These are phyloP conservation scores for Podosphaera xanthii DNA, from an alignment of 2,329 filamentous ascomycete species.

Conservation along the genomic window DNA sequence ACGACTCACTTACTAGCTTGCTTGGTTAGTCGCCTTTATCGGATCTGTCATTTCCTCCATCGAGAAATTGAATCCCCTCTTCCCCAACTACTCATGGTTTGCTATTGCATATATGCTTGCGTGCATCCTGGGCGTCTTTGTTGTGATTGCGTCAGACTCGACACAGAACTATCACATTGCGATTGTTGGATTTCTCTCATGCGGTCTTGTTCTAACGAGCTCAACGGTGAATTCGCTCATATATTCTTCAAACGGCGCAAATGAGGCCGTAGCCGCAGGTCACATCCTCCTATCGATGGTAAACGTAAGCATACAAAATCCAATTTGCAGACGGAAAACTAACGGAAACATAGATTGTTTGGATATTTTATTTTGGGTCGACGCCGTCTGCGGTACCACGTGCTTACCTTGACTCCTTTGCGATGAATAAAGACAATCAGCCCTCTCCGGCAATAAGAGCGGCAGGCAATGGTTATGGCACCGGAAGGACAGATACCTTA, in stretches of 20 bases:
- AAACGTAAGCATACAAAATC: conserved; percentile 34
- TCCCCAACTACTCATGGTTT: conserved; percentile 88
- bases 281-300: conserved; percentile 90
- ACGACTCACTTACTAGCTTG: conserved; percentile 35
- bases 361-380: conserved; percentile 98
- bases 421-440: conserved; percentile 59
- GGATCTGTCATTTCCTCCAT: conserved; percentile 51
- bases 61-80: conserved; percentile 26
- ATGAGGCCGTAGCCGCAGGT: conserved; percentile 73
- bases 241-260: conserved; percentile 48
- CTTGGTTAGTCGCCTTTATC: conserved; percentile 86
- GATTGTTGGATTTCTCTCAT: conserved; percentile 65
- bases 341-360: conserved; percentile 45
- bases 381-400: conserved; percentile 68
- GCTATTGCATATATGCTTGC: conserved; percentile 66
- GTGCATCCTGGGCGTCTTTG: conserved; percentile 54
- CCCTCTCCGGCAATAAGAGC: conserved; percentile 13
- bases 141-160: conserved; percentile 67
- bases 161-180: conserved; percentile 80
- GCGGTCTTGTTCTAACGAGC: conserved; percentile 64
- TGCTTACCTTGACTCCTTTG: conserved; percentile 86
- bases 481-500: conserved; percentile 60
- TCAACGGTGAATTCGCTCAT: conserved; percentile 72
- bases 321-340: neutral
- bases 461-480: conserved; percentile 51